A percentile compares a stretch with the other conserved stretches of the same genome.
phyloP scores from a whole-genome alignment of 2,329 filamentous ascomycete species.

The Orbilia ellipsospora region DNA sequence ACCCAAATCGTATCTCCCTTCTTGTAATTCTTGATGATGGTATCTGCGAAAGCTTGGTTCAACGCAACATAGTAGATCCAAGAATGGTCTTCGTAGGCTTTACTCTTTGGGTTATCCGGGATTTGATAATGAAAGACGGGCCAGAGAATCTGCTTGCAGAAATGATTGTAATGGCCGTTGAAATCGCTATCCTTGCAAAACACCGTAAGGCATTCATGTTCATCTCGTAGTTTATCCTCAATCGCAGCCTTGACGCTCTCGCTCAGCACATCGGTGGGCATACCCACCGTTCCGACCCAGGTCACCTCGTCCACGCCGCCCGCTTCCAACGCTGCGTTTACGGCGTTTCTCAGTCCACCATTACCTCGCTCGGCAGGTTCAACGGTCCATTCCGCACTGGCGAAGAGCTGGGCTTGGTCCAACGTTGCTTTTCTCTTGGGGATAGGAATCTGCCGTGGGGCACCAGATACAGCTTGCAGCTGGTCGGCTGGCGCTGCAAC shows the following conservation, averaged over 20 bases:
- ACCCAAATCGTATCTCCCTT: conserved; percentile 92
- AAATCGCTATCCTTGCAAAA: conserved; percentile 92
- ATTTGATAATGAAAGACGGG: conserved; percentile 98
- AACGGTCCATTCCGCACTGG: conserved; percentile 82
- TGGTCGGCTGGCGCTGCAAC: conserved; percentile 32
- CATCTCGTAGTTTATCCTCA: conserved; percentile 79
- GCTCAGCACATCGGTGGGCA: conserved; percentile 87
- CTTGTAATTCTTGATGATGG: conserved; percentile 91
- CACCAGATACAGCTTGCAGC: conserved; percentile 50
- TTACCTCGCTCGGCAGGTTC: conserved; percentile 91
- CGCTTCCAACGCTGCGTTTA: conserved; percentile 78
- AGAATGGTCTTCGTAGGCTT: conserved; percentile 95
- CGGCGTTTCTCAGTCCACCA: conserved; percentile 87
- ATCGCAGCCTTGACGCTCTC: conserved; percentile 83
- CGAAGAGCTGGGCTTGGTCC: conserved; percentile 75
- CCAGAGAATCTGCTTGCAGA: conserved; percentile 98
- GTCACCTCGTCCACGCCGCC: conserved; percentile 78
- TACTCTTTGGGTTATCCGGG: conserved; percentile 96
- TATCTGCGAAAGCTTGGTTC: conserved; percentile 92
- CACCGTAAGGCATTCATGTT: conserved; percentile 84
- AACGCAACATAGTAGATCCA: conserved; percentile 94
- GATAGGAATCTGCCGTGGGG: conserved; percentile 55
- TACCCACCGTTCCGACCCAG: conserved; percentile 93
- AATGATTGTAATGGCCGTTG: conserved; percentile 92
- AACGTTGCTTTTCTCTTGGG: conserved; percentile 63